Percentiles rank a stretch among this genome's conserved stretches.
These are phyloP conservation scores for Austroboletus festivus DNA, from an alignment of 768 basidiomycete species.

Conservation along the genomic window DNA sequence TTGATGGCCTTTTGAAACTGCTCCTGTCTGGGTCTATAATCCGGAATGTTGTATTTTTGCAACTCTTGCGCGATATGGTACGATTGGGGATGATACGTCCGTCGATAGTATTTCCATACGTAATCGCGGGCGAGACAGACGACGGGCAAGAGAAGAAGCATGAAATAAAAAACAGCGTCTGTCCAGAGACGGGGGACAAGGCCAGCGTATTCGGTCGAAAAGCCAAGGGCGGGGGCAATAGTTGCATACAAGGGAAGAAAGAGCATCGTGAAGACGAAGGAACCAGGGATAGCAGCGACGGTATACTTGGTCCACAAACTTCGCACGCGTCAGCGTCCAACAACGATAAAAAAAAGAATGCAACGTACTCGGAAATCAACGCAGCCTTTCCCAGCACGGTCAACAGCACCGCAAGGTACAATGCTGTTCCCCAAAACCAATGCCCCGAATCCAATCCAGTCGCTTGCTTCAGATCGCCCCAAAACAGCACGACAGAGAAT, in stretches of 20 bases:
- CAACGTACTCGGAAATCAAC: conserved; percentile 87
- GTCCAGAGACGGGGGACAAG: conserved; percentile 91
- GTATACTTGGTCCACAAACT: conserved; percentile 99
- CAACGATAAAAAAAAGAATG: neutral
- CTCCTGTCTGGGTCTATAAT: conserved; percentile 95
- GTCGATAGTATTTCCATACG: conserved; percentile 95
- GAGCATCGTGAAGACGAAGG: conserved; percentile 94
- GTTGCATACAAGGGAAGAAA: conserved; percentile 89
- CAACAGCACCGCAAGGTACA: conserved; percentile 91
- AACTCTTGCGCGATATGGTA: conserved; percentile 99
- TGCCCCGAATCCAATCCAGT: conserved; percentile 85
- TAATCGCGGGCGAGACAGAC: conserved; percentile 87
- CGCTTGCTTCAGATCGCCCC: conserved; percentile 83
- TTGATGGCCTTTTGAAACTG: conserved; percentile 99
- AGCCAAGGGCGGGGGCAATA: conserved; percentile 80
- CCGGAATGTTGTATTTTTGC: conserved; percentile 98
- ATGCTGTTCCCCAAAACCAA: conserved; percentile 98
- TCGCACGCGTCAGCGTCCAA: neutral
- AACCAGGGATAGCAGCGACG: conserved; percentile 95
- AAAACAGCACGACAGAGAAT: conserved; percentile 87
- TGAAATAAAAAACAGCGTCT: conserved; percentile 85
- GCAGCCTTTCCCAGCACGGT: conserved; percentile 98
- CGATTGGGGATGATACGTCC: conserved; percentile 87
- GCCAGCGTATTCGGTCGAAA: conserved; percentile 87
- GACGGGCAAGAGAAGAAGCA: conserved; percentile 77